Base-by-base conservation (phyloP, 1,284 basidiomycete species). In the Ceratobasidium sp. region DNA sequence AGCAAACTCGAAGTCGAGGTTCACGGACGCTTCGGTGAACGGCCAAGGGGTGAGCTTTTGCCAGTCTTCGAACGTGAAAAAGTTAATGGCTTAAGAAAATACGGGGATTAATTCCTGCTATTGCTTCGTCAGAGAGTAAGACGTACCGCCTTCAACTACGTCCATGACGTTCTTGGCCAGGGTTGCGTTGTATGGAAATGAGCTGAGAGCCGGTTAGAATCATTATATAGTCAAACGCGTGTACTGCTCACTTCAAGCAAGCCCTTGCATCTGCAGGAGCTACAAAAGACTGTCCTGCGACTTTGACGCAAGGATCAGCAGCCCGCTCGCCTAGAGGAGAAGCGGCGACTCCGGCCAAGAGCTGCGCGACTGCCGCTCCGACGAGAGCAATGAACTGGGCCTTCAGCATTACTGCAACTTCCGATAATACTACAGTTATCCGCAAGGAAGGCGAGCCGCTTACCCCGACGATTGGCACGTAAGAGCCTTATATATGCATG, bases 131-230 rank as follows among this genome's bases (percentile, higher is more conserved):
- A 4, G 56, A 29, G 15, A 15, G 10, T 5, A 12, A 32, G 15
- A 29, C 45, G 7, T 43, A 56, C 69, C 54, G 43, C 58, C 58
- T 62, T 62, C 67, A 20, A 65, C 71, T 31, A 70, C 70, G 13
- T 60, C 68, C 58, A 72, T 49, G 2, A 87, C 84, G 75, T 88
- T 88, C 75, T 87, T 82, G 27, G 84, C 81, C 22, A 88, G 77
- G 8, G 84, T 86, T 75, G 87, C 85, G 73, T 87, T 86, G 80
- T 87, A 87, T 0, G 86, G 84, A 76, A 87, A 88, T 6, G 84
- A 82, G 75, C 83, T 85, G 73, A 13, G 17, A 1, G 29, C 3
- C 27, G 20, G 13, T 17, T 40, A 31, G 29, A 60, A 47, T 8
- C 8, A 17, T 8, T 8, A 17, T 17, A 40, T 8, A 17, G 17